Evolutionary conservation across 495 filamentous ascomycete genomes (phyloP).

Genomic region (Cercophora scortea): DNA sequence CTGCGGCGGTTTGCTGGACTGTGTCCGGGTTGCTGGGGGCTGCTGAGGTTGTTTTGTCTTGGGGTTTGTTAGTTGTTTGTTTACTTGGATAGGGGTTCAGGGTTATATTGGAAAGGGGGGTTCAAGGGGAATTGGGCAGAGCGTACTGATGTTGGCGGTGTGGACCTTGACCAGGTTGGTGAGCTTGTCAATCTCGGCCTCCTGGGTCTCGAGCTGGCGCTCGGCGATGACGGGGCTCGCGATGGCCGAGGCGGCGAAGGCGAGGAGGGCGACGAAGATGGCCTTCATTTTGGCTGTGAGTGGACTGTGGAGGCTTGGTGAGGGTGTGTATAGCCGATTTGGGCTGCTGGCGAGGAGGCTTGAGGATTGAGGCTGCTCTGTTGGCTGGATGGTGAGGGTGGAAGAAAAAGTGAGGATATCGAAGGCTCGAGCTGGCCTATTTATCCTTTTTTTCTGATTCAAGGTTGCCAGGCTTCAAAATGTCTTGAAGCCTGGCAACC

Average conservation of each 20-base stretch:
- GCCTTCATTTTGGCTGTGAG: slow-evolving; percentile 27
- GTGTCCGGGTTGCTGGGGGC: slow-evolving; percentile 16
- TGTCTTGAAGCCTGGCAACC: no score
- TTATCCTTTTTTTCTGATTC: no score
- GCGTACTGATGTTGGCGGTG: slow-evolving; percentile 30
- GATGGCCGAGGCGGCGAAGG: slow-evolving; percentile 26
- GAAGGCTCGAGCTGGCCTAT: no score
- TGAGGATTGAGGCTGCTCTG: no score
- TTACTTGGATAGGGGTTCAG: background rate
- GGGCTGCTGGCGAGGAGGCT: no score
- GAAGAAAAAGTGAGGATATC: no score
- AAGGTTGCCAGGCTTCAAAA: no score
- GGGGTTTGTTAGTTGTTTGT: background rate
- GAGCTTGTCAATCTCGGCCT: slow-evolving; percentile 21
- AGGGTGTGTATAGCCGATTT: background rate
- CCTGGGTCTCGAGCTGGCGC: slow-evolving; percentile 24
- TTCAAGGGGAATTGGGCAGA: background rate
- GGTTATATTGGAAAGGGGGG: background rate
- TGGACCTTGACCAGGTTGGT: slow-evolving; percentile 20
- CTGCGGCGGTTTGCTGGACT: slow-evolving; percentile 18
- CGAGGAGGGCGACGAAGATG: slow-evolving; percentile 24
- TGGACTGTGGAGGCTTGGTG: background rate
- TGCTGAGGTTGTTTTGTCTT: slow-evolving; percentile 19
- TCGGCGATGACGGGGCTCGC: slow-evolving; percentile 23
- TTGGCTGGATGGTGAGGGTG: no score